phyloP scores from a whole-genome alignment of 441 rosid species.

The Brassica hybrid region DNA sequence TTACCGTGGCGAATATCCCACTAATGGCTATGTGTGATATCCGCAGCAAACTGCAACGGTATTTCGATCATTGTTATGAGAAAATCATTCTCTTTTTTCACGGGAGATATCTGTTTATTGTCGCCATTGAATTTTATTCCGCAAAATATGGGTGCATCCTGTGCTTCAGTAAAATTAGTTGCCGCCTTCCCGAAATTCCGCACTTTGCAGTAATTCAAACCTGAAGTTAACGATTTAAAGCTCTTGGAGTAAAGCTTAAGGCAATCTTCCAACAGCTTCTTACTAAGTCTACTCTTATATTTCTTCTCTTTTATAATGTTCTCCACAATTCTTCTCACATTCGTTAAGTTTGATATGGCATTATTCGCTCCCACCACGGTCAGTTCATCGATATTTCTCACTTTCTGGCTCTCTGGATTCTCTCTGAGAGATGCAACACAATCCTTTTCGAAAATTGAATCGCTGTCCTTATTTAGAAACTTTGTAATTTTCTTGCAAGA shows the following conservation, averaged over 20 bases:
- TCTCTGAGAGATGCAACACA: slow-evolving; percentile 11
- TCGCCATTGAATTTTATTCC: slow-evolving; percentile 5
- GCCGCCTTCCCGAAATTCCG: neutral
- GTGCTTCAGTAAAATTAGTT: neutral
- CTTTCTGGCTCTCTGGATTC: neutral
- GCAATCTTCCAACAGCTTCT: neutral
- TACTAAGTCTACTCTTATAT: neutral
- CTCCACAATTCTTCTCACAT: neutral
- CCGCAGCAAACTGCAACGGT: neutral
- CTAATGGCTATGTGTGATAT: too few relatives aligned
- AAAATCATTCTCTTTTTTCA: neutral
- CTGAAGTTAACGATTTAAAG: neutral
- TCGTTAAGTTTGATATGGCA: too few relatives aligned
- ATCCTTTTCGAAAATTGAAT: neutral
- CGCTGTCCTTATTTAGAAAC: neutral
- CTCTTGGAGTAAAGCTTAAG: neutral
- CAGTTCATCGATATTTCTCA: neutral
- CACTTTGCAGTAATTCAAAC: neutral
- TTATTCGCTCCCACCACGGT: neutral
- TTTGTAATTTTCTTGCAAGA: neutral
- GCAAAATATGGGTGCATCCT: neutral
- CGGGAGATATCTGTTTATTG: slow-evolving; percentile 14
- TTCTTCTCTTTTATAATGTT: neutral
- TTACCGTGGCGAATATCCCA: too few relatives aligned
- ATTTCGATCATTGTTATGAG: neutral